Percentiles rank a stretch among this genome's conserved stretches.
phyloP scores from a whole-genome alignment of 148 eudicot species.

The Arctostaphylos glauca region DNA sequence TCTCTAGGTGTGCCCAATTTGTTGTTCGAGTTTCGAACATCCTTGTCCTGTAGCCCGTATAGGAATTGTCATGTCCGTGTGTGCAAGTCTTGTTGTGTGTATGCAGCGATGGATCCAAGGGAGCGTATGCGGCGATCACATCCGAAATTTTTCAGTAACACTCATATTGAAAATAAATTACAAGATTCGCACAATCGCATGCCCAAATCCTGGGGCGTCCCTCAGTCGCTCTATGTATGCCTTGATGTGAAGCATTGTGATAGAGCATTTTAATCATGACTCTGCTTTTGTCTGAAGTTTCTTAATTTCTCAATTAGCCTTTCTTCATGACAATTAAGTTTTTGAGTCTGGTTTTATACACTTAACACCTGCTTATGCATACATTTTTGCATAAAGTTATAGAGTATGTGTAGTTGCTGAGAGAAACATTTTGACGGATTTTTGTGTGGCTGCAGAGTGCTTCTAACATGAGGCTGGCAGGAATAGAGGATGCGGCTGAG shows the following conservation, averaged over 20 bases:
- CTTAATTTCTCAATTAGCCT: background rate
- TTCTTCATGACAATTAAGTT: background rate
- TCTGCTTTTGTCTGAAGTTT: background rate
- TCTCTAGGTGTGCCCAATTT: background rate
- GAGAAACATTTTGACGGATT: constrained; percentile 13
- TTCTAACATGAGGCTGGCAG: constrained; percentile 68
- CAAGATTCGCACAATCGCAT: background rate
- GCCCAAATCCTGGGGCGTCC: background rate
- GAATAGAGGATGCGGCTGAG: constrained; percentile 75
- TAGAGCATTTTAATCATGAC: background rate
- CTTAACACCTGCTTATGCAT: background rate
- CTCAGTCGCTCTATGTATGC: background rate
- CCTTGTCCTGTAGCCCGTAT: background rate
- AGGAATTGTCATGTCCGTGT: no score
- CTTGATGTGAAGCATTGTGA: background rate
- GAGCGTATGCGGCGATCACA: background rate
- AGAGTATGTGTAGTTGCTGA: background rate
- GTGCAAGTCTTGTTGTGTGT: background rate
- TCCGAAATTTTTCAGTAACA: background rate
- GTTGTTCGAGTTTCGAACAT: background rate
- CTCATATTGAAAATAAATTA: background rate
- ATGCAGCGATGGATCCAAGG: background rate
- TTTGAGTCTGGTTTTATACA: background rate
- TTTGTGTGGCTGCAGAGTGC: constrained; percentile 57
- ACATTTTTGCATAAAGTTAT: background rate